Base-by-base conservation (phyloP, 805 yeast species). In the Priceomyces melissophilus region DNA sequence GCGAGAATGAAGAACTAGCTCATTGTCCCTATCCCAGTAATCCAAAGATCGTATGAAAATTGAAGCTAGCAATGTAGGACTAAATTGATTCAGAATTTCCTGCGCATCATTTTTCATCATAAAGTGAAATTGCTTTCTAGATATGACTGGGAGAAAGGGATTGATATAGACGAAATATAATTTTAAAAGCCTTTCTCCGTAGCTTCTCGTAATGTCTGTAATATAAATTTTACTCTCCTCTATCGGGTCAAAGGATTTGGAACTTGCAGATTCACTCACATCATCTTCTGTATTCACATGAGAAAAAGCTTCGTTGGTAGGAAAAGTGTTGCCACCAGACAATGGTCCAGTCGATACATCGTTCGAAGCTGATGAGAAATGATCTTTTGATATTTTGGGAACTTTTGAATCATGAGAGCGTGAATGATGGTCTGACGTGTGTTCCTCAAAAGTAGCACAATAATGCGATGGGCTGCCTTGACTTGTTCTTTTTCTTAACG, bases 91-190 rank as follows among this genome's bases (percentile, higher is more conserved):
- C n/a, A n/a, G n/a, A n/a, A n/a, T n/a, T n/a, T n/a, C n/a, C n/a
- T n/a, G n/a, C n/a, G n/a, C n/a, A n/a, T n/a, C n/a, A n/a, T n/a
- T n/a, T n/a, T n/a, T n/a, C n/a, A n/a, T n/a, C n/a, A n/a, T n/a
- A n/a, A n/a, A n/a, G n/a, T n/a, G n/a, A n/a, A n/a, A n/a, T n/a
- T n/a, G n/a, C n/a, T n/a, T n/a, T n/a, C n/a, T n/a, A n/a, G n/a
- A n/a, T n/a, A 37, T 37, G 10, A 37, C 26, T 13, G 40, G 40
- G 17, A 37, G 28, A 12, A 37, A 37, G 7, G 40, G 40, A 30
- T 37, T 37, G 14, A 37, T 16, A 37, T 9, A 29, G 3, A 29
- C 40, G 12, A 37, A 14, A 20, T 28, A 37, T 17, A 37, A 29
- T 3, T 30, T 30, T 28, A 37, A 9, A 9, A 37, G 16, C n/a